Percentiles rank a stretch among this genome's conserved stretches.
phyloP scores from a whole-genome alignment of 148 eudicot genomes.

The Rhododendron mucronatum region DNA sequence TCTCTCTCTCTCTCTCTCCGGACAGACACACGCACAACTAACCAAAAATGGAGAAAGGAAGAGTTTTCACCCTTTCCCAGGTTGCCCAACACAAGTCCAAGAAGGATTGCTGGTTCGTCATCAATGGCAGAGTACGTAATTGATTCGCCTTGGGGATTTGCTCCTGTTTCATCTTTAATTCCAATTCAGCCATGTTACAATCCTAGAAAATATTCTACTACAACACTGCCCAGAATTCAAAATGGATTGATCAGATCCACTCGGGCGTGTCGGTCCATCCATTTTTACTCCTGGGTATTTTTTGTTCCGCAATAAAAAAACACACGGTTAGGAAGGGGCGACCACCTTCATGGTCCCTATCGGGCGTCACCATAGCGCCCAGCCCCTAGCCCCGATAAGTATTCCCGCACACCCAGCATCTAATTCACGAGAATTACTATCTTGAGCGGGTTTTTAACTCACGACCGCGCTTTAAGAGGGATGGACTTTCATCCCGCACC shows the following conservation, averaged over 20 bases:
- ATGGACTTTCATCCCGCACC: too few relatives aligned
- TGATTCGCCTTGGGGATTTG: not conserved
- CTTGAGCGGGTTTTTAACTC: too few relatives aligned
- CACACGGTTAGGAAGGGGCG: not conserved
- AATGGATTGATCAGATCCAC: not conserved
- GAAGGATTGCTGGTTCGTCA: constrained; percentile 39
- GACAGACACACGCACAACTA: not conserved
- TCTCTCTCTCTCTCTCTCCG: not conserved
- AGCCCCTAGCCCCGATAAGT: too few relatives aligned
- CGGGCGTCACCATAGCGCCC: not conserved
- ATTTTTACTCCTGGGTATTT: too few relatives aligned
- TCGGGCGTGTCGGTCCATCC: too few relatives aligned
- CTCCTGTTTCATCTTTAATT: not conserved
- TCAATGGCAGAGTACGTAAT: constrained; percentile 36
- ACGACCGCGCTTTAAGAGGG: too few relatives aligned
- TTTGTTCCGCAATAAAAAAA: too few relatives aligned
- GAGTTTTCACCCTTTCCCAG: constrained; percentile 29
- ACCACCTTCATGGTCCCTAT: not conserved
- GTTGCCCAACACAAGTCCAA: constrained; percentile 41
- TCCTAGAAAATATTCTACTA: too few relatives aligned
- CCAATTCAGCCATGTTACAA: not conserved
- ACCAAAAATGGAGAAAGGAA: constrained; percentile 12
- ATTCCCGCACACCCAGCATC: not conserved
- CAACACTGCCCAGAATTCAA: not conserved
- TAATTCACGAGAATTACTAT: not conserved